A percentile compares a stretch with the other conserved stretches of the same genome.
Conservation (phyloP, 371 early-diverging fungal species). For the Umbelopsis sp. region DNA sequence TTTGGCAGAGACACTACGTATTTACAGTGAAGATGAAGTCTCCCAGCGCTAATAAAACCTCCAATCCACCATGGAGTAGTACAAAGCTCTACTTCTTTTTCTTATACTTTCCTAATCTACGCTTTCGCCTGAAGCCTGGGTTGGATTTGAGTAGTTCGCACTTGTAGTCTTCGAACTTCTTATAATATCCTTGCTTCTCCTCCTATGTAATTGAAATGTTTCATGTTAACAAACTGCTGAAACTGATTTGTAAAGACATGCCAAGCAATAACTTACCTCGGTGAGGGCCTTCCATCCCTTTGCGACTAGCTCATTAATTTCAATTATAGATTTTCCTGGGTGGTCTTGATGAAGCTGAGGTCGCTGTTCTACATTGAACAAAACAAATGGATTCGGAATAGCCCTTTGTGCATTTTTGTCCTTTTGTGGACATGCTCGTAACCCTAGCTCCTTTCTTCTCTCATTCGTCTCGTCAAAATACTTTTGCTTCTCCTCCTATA, state of each 20-base stretch:
- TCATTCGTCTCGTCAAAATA: not conserved
- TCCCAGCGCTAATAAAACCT: too few relatives aligned
- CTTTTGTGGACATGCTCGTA: conserved; percentile 6
- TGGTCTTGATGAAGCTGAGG: conserved; percentile 10
- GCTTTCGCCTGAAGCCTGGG: not conserved
- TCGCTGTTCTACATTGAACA: conserved; percentile 18
- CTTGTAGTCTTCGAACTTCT: not conserved
- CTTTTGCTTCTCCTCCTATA: conserved; percentile 3
- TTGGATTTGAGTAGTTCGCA: not conserved
- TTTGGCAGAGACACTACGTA: too few relatives aligned
- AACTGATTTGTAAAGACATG: too few relatives aligned
- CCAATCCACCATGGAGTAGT: too few relatives aligned
- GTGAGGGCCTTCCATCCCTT: conserved; percentile 17
- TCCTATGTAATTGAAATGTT: not conserved
- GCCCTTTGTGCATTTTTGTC: conserved; percentile 19
- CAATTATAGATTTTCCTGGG: conserved; percentile 12
- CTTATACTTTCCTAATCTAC: not conserved
- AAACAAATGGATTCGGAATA: conserved; percentile 21
- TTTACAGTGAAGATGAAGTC: too few relatives aligned
- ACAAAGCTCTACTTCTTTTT: too few relatives aligned
- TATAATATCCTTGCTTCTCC: not conserved
- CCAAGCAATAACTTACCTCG: not conserved
- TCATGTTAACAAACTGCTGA: not conserved
- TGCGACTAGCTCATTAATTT: conserved; percentile 17
- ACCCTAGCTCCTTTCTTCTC: not conserved